Base-by-base conservation (phyloP, 2,329 filamentous ascomycete genomes). In the Pezicula neosporulosa region DNA sequence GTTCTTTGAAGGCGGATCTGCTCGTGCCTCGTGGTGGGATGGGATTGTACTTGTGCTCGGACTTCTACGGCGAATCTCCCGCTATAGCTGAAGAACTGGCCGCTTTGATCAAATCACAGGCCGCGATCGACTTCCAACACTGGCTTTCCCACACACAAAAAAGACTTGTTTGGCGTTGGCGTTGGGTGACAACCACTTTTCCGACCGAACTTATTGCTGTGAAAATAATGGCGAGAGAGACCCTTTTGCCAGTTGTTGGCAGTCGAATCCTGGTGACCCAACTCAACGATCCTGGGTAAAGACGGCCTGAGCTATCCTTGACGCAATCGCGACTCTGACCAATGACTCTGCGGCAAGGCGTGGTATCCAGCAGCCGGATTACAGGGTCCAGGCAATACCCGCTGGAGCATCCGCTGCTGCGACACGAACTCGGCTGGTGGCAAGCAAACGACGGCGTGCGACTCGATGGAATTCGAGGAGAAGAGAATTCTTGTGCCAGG, bases 361-460 rank as follows among this genome's bases (percentile, higher is more conserved):
- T 50, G n/a, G 52, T 51, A 54, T 54, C 52, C 50, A 53, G 52
- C 49, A 52, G 43, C 53, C 57, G 52, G 50, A 43, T 48, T 41
- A 33, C 56, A 55, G 56, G 54, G 56, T 51, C 52, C 47, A 55
- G 53, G 51, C 37, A 46, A 35, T 46, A 45, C 41, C 49, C 53
- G 49, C 37, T 28, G 46, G 21, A 19, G 47, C 30, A 50, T 47
- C 52, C 52, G 55, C 54, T 50, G 55, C 54, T 51, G 54, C 52
- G 45, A 58, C 54, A 60, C 60, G 53, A 60, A 51, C 52, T 53
- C 46, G 46, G 44, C 47, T 18, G 45, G 59, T 61, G 60, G 54
- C 56, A 57, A 57, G 53, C 53, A 57, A 57, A 54, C 49, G 43
- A 35, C 45, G 55, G 28, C 41, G 55, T 56, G 33, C 56, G 43